Evolutionary conservation across 75 land plant species (phyloP), one percentile per base, ranked within the genome.

Genomic region (Isoetes taiwanensis): DNA sequence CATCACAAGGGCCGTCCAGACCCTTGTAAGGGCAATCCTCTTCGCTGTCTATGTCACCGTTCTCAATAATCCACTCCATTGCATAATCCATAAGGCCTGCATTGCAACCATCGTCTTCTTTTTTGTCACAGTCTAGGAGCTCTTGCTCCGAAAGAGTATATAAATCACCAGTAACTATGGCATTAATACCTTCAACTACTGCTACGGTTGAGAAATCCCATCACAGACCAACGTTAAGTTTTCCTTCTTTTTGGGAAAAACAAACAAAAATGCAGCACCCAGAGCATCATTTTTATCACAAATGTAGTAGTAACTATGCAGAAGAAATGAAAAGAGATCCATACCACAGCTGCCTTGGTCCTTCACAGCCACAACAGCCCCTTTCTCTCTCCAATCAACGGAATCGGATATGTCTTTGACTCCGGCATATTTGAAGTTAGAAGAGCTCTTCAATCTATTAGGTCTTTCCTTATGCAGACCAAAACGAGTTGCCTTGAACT

Each of bases 71-170:
- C n/a, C n/a, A n/a, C 2, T 60, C 64, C 23, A 75, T 70, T 1
- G 77, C 77, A 17, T 58, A 42, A 23, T 70, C 69, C 77, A 75
- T 75, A 1, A 59, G 53, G 1, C 77, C 77, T n/a, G n/a, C n/a
- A n/a, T n/a, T n/a, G n/a, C n/a, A n/a, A 0, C 77, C 77, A 25
- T 65, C 41, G 29, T 75, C 61, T 3, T 34, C 38, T 1, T 24
- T 16, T 20, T n/a, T 56, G 41, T 69, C 72, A 24, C 77, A 75
- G 54, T 75, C 77, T n/a, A 75, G 38, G 33, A 75, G 61, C 34
- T 75, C 52, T 50, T 75, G 77, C 69, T 75, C 77, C 1, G 75
- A 75, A 8, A 75, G 34, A 3, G 74, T 59, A 19, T 59, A 34
- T 29, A n/a, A 30, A 0, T 59, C 59, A 14, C 68, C 68, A 0